Conservation (phyloP, 306 rosid species). For the Vigna trinervia region DNA sequence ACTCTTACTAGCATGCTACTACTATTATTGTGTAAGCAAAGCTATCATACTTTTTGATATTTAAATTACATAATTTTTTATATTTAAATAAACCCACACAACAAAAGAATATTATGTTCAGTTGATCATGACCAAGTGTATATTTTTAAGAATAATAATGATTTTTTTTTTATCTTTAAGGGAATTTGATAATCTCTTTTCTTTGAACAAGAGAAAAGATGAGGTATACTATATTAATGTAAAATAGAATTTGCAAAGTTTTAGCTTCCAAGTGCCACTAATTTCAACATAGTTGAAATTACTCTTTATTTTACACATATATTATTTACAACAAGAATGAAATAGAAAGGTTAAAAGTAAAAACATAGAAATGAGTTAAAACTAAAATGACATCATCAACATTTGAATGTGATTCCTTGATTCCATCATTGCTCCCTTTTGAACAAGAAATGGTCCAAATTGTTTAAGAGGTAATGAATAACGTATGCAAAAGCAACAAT, state of each 20-base stretch:
- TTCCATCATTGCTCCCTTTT: constrained; percentile 44
- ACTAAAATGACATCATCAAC: constrained; percentile 19
- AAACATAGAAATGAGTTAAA: not conserved
- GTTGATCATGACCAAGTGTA: not conserved
- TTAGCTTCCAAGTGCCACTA: constrained; percentile 33
- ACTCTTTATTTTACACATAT: constrained; percentile 39
- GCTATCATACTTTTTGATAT: too few relatives aligned
- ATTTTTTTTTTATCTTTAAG: not conserved
- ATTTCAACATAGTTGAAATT: constrained; percentile 21
- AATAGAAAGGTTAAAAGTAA: not conserved
- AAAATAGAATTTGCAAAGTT: not conserved
- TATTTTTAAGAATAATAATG: not conserved
- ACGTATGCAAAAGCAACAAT: constrained; percentile 44
- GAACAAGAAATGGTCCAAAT: constrained; percentile 44
- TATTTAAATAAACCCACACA: not conserved
- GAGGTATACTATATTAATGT: not conserved
- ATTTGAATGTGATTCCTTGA: constrained; percentile 35
- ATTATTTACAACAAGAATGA: constrained; percentile 37
- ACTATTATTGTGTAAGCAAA: too few relatives aligned
- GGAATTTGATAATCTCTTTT: not conserved
- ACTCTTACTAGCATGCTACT: too few relatives aligned
- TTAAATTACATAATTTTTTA: not conserved
- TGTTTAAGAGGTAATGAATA: constrained; percentile 45
- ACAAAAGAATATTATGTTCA: not conserved
- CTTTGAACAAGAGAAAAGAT: not conserved